These are phyloP conservation scores for Boletus reticulatus DNA, from an alignment of 768 basidiomycete genomes.

Conservation along the genomic window DNA sequence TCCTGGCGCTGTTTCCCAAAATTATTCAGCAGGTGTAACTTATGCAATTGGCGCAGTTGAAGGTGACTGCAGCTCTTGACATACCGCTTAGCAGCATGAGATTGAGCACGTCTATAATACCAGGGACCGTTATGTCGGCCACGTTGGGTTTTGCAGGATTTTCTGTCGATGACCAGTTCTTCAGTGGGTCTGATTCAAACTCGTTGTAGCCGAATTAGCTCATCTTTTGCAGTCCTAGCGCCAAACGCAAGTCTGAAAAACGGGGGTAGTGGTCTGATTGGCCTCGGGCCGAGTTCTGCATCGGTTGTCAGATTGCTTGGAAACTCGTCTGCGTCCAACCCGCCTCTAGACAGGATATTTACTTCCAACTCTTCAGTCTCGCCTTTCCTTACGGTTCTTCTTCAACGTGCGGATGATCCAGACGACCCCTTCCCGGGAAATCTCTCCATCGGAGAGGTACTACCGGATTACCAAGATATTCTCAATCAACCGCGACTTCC, in stretches of 20 bases:
- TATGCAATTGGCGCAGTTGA: slow-evolving; percentile 55
- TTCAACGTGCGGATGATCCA: slow-evolving; percentile 59
- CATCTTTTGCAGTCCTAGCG: slow-evolving; percentile 22
- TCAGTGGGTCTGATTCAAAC: slow-evolving; percentile 4
- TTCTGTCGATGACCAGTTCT: slow-evolving; percentile 47
- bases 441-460: slow-evolving; percentile 59
- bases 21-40: slow-evolving; percentile 37
- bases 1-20: slow-evolving; percentile 37
- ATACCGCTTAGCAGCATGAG: background rate
- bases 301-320: slow-evolving; percentile 44
- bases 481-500: slow-evolving; percentile 48
- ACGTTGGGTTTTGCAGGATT: slow-evolving; percentile 33
- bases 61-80: slow-evolving; percentile 33
- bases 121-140: slow-evolving; percentile 31
- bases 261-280: slow-evolving; percentile 37
- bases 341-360: slow-evolving; percentile 67
- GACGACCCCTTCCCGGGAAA: slow-evolving; percentile 53
- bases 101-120: background rate
- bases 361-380: slow-evolving; percentile 51
- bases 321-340: slow-evolving; percentile 40
- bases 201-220: background rate
- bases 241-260: background rate
- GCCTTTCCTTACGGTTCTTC: slow-evolving; percentile 61
- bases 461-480: slow-evolving; percentile 49
- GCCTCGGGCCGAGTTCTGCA: slow-evolving; percentile 60